phyloP scores from a whole-genome alignment of 2,329 filamentous ascomycete genomes.

The Aspergillus sp. region DNA sequence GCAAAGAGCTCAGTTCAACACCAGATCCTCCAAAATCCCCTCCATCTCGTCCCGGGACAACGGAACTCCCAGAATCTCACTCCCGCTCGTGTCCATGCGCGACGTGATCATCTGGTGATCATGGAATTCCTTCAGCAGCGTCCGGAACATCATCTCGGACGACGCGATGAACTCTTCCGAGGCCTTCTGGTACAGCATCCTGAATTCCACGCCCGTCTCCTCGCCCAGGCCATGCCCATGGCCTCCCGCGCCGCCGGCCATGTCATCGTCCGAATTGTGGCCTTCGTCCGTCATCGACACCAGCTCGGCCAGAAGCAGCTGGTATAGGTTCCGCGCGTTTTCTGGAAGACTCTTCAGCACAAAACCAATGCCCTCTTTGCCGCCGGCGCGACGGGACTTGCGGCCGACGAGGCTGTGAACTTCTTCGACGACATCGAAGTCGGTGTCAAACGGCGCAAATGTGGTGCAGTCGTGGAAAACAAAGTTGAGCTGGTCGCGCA shows the following conservation, averaged over 20 bases:
- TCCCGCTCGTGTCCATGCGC: conserved; percentile 73
- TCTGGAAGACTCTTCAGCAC: conserved; percentile 84
- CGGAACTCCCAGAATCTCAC: conserved; percentile 75
- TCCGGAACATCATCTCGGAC: conserved; percentile 91
- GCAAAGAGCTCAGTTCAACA: conserved; percentile 22
- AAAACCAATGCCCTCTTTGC: conserved; percentile 83
- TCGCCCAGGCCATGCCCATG: conserved; percentile 18
- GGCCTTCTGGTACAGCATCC: conserved; percentile 86
- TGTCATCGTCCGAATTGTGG: conserved; percentile 42
- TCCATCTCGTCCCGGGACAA: conserved; percentile 84
- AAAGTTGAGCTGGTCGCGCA: conserved; percentile 76
- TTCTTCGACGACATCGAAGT: conserved; percentile 78
- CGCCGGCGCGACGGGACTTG: conserved; percentile 68
- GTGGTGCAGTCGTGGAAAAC: conserved; percentile 92
- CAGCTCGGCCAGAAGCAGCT: conserved; percentile 75
- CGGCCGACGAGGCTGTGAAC: conserved; percentile 80
- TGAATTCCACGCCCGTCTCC: conserved; percentile 69
- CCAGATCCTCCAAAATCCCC: conserved; percentile 69
- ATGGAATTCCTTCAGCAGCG: conserved; percentile 91
- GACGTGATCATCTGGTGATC: conserved; percentile 97
- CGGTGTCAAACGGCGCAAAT: conserved; percentile 62
- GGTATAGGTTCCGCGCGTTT: conserved; percentile 81
- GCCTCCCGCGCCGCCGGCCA: conserved; percentile 26
- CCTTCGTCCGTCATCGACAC: conserved; percentile 56
- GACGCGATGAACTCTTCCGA: conserved; percentile 95